Percentiles rank a stretch among this genome's conserved stretches.
Conservation (phyloP, 1,139 yeast genomes). For the Geotrichum cucujoidarum region DNA sequence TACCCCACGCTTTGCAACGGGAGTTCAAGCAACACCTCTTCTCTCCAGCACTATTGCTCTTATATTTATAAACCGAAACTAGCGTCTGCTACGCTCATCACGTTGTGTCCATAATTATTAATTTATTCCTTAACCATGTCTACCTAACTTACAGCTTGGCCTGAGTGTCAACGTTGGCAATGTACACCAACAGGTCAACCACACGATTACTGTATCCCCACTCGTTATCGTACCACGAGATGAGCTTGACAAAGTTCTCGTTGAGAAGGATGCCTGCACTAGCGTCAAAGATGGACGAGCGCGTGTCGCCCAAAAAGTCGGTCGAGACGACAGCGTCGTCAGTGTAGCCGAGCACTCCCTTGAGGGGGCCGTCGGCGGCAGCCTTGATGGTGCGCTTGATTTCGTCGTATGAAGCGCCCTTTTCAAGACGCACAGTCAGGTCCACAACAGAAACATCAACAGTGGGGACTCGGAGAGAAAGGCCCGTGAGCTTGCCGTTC, state of each 20-base stretch:
- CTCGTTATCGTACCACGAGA: slow-evolving; percentile 88
- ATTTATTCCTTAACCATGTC: neutral
- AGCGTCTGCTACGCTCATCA: too few relatives aligned
- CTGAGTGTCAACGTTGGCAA: slow-evolving; percentile 44
- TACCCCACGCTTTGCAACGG: too few relatives aligned
- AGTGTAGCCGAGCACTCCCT: slow-evolving; percentile 78
- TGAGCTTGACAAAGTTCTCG: slow-evolving; percentile 78
- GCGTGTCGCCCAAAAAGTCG: slow-evolving; percentile 72
- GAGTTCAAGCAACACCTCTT: too few relatives aligned
- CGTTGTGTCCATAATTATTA: too few relatives aligned
- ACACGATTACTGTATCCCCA: slow-evolving; percentile 91
- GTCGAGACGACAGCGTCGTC: slow-evolving; percentile 82
- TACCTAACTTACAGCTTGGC: neutral
- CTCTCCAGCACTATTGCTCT: too few relatives aligned
- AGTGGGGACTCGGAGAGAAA: slow-evolving; percentile 85
- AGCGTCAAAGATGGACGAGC: slow-evolving; percentile 78
- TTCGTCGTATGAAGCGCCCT: slow-evolving; percentile 67
- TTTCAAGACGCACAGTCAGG: slow-evolving; percentile 64
- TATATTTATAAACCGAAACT: too few relatives aligned
- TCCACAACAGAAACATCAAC: slow-evolving; percentile 78
- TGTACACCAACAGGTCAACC: slow-evolving; percentile 73
- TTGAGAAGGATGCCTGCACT: slow-evolving; percentile 80
- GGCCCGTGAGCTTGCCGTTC: slow-evolving; percentile 84
- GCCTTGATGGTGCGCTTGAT: slow-evolving; percentile 66
- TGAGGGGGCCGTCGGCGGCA: slow-evolving; percentile 58